Evolutionary conservation across 495 filamentous ascomycete genomes (phyloP).

Genomic region (Neurospora sp.): DNA sequence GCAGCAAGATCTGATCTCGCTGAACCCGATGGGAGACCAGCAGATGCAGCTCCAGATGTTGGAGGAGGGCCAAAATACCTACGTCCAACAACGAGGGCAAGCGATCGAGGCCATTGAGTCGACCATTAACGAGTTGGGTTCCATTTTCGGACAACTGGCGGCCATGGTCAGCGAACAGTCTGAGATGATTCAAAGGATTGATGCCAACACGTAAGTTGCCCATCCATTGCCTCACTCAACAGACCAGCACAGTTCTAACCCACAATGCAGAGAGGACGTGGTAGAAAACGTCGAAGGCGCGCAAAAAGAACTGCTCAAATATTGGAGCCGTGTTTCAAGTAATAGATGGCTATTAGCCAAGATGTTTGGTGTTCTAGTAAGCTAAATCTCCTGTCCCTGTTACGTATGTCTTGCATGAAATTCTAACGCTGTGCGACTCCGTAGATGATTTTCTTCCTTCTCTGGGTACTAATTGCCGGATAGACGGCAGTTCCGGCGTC

Average conservation of each 20-base stretch:
- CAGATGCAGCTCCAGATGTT: slow-evolving; percentile 84
- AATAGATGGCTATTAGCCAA: slow-evolving; percentile 97
- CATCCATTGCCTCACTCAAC: background rate
- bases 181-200: slow-evolving; percentile 87
- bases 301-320: slow-evolving; percentile 89
- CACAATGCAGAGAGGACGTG: slow-evolving; percentile 55
- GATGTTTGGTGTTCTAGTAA: slow-evolving; percentile 86
- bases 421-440: background rate
- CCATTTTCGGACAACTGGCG: slow-evolving; percentile 94
- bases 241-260: slow-evolving; percentile 4
- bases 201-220: slow-evolving; percentile 63
- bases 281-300: slow-evolving; percentile 96
- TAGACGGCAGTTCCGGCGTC: slow-evolving; percentile 6
- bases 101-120: slow-evolving; percentile 95
- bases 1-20: slow-evolving; percentile 63
- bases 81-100: slow-evolving; percentile 87
- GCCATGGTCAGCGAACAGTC: slow-evolving; percentile 96
- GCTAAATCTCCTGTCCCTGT: slow-evolving; percentile 15
- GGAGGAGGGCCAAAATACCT: slow-evolving; percentile 84
- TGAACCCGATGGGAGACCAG: slow-evolving; percentile 78
- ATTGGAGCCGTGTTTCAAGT: slow-evolving; percentile 85
- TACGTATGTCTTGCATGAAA: background rate
- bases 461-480: slow-evolving; percentile 30
- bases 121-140: slow-evolving; percentile 87
- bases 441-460: slow-evolving; percentile 25